Base-by-base conservation (phyloP, 192 early-diverging fungal genomes). In the Glomus cerebriforme region DNA sequence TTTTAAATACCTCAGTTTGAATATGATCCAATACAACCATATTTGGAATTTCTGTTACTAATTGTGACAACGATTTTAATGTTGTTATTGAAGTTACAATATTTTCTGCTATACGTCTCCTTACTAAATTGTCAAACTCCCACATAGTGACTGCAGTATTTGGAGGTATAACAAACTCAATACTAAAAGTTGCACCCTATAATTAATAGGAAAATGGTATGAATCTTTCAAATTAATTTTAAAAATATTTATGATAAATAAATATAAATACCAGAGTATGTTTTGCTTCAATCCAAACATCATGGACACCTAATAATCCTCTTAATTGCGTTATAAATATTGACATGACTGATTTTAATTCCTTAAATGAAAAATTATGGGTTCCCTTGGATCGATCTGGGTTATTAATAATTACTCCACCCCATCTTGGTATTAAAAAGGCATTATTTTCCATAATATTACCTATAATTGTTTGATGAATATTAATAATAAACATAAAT, bases 21-120 rank as follows among this genome's bases (percentile, higher is more conserved):
- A 99, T 99, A 62, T 91, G 89, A 82, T 97, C 95, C 73, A 92
- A 82, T 4, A 99, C 95, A 1, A 96, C 96, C 95, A 99, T 98
- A 79, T 94, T 96, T 73, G 93, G 92, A 74, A 96, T 86, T 12
- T 91, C 90, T 7, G 86, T 82, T 2, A 97, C 91, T 37, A 99
- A 85, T 60, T 85, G 91, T 0, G 90, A 86, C 17, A 99, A 85
- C 2, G 96, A 97, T 32, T 91, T 85, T 4, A 99, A 86, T 0
- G 96, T 97, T 19, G 83, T 80, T 59, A 92, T 86, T 0, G 96
- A 90, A 64, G 93, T 90, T 0, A 87, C 88, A 35, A 95, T 76
- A 75, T 95, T 96, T 73, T 92, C 88, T 6, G 92, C 82, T 9
- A 90, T 91, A 58, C 94, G 90, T 39, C 83, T 82, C 5, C 95